Base-by-base conservation (phyloP, 2,329 filamentous ascomycete genomes). In the Nothopassalora personata region DNA sequence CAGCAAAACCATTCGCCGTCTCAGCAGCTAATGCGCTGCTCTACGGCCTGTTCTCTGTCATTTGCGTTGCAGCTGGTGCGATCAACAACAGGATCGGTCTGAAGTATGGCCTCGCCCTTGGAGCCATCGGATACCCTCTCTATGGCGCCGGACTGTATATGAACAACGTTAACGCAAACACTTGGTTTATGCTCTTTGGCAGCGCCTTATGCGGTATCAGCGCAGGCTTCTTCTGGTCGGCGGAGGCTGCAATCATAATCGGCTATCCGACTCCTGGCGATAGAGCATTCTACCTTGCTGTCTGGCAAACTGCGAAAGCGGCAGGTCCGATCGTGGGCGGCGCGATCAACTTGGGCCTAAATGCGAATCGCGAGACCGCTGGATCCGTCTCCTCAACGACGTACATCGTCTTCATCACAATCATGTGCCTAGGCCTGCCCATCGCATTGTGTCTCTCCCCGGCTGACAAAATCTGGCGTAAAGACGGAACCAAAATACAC, bases 141-240 rank as follows among this genome's bases (percentile, higher is more conserved):
- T 91, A 83, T 62, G 86, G 87, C 0, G 88, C 87, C 0, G 87
- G 86, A 0, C 74, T 90, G 0, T 90, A 90, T 70, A 83, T 81
- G 2, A 89, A 90, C 72, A 90, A 89, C 68, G 80, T 86, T 0
- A 90, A 81, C 66, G 86, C 85, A 1, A 83, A 75, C 0, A 81
- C 86, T 63, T 91, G 88, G 88, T 79, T 90, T 9, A 80, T 86
- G 0, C 77, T 90, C 0, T 72, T 90, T 7, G 88, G 87, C 0
- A 86, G 86, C 0, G 86, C 85, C 0, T 75, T 87, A 0, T 90
- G 87, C 62, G 87, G 87, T n/a, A 79, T 89, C 33, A 86, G 84
- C 0, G 87, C 88, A 0, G 88, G 88, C 0, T 77, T 90, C 0
- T 90, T 90, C 72, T 91, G 88, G 88, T 86, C 85, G 78, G 83